These are phyloP conservation scores for Tetradesmus lagerheimii DNA, from an alignment of 139 green algal genomes.

Conservation along the genomic window DNA sequence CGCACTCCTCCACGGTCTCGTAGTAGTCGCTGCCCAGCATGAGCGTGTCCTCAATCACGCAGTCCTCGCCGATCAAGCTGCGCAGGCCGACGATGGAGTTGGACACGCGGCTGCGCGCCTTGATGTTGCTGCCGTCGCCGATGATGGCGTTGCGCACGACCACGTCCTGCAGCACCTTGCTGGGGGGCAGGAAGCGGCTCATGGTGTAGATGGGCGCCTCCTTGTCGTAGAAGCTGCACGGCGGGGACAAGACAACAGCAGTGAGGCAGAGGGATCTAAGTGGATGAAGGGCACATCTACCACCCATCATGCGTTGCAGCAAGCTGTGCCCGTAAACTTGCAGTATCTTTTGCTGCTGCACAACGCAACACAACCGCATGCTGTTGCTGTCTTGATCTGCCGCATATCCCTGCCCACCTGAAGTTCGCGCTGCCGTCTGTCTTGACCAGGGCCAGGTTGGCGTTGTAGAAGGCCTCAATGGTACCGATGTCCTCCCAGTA, in stretches of 20 bases:
- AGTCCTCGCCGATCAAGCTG: conserved; percentile 68
- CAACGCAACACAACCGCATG: no score
- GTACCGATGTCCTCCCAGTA: conserved; percentile 98
- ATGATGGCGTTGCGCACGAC: conserved; percentile 80
- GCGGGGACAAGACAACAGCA: conserved; percentile 59
- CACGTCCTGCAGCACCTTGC: conserved; percentile 60
- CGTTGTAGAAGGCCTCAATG: conserved; percentile 97
- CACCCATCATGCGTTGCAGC: no score
- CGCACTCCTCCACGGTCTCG: conserved; percentile 91
- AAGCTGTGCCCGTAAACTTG: no score
- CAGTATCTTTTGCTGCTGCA: no score
- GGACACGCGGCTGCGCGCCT: conserved; percentile 58
- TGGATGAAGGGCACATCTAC: conserved; percentile 80
- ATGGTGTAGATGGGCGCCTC: conserved; percentile 80
- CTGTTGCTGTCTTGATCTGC: neutral
- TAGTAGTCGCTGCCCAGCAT: conserved; percentile 99
- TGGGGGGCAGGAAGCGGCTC: conserved; percentile 74
- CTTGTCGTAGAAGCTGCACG: conserved; percentile 76
- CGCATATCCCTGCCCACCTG: conserved; percentile 57
- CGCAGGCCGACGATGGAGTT: conserved; percentile 68
- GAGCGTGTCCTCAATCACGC: conserved; percentile 83
- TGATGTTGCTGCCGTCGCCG: conserved; percentile 82
- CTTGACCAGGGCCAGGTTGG: conserved; percentile 95
- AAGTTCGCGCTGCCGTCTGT: conserved; percentile 83
- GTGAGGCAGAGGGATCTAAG: conserved; percentile 55